phyloP scores from a whole-genome alignment of 192 early-diverging fungal species.

The Nowakowskiella sp. region DNA sequence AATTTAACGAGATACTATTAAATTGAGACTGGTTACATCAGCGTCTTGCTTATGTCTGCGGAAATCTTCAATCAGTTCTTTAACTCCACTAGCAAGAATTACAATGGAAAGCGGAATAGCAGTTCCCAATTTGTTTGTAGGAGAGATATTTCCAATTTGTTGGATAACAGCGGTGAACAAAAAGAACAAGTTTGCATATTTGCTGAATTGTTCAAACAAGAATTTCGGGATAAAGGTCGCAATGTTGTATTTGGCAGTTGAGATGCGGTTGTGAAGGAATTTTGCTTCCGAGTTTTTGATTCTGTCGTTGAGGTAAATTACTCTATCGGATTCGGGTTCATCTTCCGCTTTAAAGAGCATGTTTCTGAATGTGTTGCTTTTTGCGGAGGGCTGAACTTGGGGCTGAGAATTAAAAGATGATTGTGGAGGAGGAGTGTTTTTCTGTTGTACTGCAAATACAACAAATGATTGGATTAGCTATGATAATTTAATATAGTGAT shows the following conservation, averaged over 20 bases:
- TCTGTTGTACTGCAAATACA: too few species aligned
- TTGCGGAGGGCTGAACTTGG: too few species aligned
- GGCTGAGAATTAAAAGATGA: too few species aligned
- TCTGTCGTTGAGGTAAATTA: slow-evolving; percentile 83
- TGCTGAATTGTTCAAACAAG: slow-evolving; percentile 93
- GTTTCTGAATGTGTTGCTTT: too few species aligned
- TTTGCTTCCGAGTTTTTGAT: slow-evolving; percentile 67
- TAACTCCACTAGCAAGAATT: slow-evolving; percentile 77
- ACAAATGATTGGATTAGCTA: too few species aligned
- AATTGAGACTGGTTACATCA: too few species aligned
- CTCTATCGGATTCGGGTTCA: slow-evolving; percentile 49
- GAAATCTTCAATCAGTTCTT: slow-evolving; percentile 88
- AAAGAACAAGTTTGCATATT: slow-evolving; percentile 99
- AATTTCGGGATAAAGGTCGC: slow-evolving; percentile 94
- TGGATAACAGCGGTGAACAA: slow-evolving; percentile 94
- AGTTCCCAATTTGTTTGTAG: slow-evolving; percentile 83
- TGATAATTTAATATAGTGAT: too few species aligned
- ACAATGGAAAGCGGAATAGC: slow-evolving; percentile 79
- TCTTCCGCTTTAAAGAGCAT: slow-evolving; percentile 24
- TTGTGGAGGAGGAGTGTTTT: too few species aligned
- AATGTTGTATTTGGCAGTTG: slow-evolving; percentile 92
- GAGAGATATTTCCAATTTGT: slow-evolving; percentile 94
- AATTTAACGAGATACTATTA: too few species aligned
- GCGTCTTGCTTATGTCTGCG: slow-evolving; percentile 39
- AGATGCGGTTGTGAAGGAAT: slow-evolving; percentile 87